These are phyloP conservation scores for Botrytis deweyae DNA, from an alignment of 2,329 filamentous ascomycete genomes.

Conservation along the genomic window DNA sequence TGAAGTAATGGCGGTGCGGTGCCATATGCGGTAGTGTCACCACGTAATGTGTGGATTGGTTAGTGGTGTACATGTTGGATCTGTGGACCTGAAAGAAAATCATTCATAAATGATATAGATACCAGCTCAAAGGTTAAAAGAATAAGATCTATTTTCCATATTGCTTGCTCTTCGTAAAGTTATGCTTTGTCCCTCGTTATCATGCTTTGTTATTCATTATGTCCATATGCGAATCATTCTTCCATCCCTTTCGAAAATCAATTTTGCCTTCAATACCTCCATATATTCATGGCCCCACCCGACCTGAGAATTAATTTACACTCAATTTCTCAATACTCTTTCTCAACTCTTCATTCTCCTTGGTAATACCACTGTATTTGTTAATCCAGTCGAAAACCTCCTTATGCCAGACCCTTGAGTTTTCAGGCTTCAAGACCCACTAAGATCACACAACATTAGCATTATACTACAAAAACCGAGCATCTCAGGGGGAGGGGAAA, in stretches of 20 bases:
- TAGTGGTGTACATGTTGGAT: slow-evolving; percentile 1
- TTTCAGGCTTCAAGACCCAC: slow-evolving; percentile 90
- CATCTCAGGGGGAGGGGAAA: background rate
- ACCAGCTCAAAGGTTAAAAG: background rate
- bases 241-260: background rate
- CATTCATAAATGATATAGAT: slow-evolving; percentile 10
- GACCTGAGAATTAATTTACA: slow-evolving; percentile 4
- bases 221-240: background rate
- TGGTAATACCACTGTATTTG: slow-evolving; percentile 54
- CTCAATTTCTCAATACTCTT: slow-evolving; percentile 23
- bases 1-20: background rate
- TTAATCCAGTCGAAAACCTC: slow-evolving; percentile 80
- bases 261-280: background rate
- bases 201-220: background rate
- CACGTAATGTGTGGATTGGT: background rate
- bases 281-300: background rate
- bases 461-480: background rate
- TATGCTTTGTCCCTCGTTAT: background rate
- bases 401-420: slow-evolving; percentile 84
- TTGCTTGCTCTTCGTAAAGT: background rate
- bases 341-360: slow-evolving; percentile 30
- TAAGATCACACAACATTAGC: slow-evolving; percentile 35
- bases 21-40: background rate
- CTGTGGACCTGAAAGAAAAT: background rate
- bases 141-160: background rate